Evolutionary conservation across 2,329 filamentous ascomycete genomes (phyloP).

Genomic region (Coniochaeta prunicola): DNA sequence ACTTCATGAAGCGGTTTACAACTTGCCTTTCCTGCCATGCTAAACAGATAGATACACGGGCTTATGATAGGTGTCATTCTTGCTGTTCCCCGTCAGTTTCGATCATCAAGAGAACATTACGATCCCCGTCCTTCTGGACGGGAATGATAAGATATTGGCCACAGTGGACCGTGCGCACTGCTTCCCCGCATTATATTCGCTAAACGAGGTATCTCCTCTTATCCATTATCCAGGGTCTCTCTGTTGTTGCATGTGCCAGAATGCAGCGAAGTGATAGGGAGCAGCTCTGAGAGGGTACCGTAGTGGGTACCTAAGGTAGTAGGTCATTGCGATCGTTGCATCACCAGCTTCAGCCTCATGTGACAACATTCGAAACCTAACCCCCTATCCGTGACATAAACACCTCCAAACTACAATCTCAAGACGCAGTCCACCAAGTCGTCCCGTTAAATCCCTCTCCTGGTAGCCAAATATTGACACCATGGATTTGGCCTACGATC

Average conservation of each 20-base stretch:
- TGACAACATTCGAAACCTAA: not conserved
- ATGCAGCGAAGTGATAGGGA: not conserved
- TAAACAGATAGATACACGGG: too few relatives aligned
- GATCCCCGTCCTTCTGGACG: not conserved
- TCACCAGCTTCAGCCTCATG: not conserved
- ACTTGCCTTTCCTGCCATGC: too few relatives aligned
- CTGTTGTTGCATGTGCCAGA: not conserved
- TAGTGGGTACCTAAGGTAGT: too few relatives aligned
- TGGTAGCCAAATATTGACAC: slow-evolving; percentile 4
- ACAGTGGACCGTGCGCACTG: not conserved
- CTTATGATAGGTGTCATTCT: too few relatives aligned
- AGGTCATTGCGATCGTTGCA: not conserved
- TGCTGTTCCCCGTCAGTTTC: too few relatives aligned
- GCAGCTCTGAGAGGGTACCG: not conserved
- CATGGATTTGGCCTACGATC: slow-evolving; percentile 98
- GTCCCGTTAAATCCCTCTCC: not conserved
- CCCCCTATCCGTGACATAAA: not conserved
- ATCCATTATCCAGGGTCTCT: not conserved
- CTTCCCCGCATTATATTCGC: not conserved
- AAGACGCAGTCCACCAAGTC: too few relatives aligned
- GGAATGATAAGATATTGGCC: not conserved
- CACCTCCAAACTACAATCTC: not conserved
- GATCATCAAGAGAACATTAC: too few relatives aligned
- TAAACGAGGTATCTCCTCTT: not conserved
- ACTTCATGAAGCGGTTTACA: too few relatives aligned